A percentile compares a stretch with the other conserved stretches of the same genome.
Evolutionary conservation across 106 monocot species (phyloP).

Genomic region (Allium cepa): DNA sequence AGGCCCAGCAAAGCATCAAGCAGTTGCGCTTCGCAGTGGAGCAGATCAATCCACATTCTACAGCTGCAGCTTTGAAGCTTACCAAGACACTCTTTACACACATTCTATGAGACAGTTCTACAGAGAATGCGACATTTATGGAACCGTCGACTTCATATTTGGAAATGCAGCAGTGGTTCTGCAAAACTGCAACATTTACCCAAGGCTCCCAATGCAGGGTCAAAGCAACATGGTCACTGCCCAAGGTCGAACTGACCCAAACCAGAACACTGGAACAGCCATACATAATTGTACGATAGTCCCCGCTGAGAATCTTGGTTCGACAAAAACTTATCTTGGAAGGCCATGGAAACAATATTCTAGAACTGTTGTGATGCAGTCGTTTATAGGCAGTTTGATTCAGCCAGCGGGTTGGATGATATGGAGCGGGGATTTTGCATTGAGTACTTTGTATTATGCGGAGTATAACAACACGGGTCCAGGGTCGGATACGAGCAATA

Average conservation of each 20-base stretch:
- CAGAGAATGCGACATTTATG: slow-evolving; percentile 35
- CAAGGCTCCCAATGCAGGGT: slow-evolving; percentile 12
- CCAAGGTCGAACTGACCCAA: slow-evolving; percentile 22
- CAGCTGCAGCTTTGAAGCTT: slow-evolving; percentile 31
- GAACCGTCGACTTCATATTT: slow-evolving; percentile 57
- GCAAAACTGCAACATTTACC: slow-evolving; percentile 37
- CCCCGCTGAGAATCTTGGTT: too few relatives aligned
- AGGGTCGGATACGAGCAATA: neutral
- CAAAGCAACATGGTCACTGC: slow-evolving; percentile 29
- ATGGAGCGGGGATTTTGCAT: slow-evolving; percentile 16
- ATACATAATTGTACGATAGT: neutral
- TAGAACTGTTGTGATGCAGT: slow-evolving; percentile 27
- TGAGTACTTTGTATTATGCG: neutral
- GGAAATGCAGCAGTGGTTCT: slow-evolving; percentile 33
- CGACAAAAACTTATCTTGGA: slow-evolving; percentile 18
- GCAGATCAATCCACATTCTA: slow-evolving; percentile 27
- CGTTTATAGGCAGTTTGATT: slow-evolving; percentile 20
- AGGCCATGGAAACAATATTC: slow-evolving; percentile 40
- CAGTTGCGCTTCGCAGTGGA: slow-evolving; percentile 27
- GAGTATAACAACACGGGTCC: slow-evolving; percentile 37
- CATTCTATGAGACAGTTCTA: slow-evolving; percentile 35
- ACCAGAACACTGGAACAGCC: neutral
- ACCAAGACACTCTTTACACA: slow-evolving; percentile 39
- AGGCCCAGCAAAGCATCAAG: slow-evolving; percentile 29
- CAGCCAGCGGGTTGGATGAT: slow-evolving; percentile 20